phyloP scores from a whole-genome alignment of 371 early-diverging fungal genomes.

The Mucor sp. region DNA sequence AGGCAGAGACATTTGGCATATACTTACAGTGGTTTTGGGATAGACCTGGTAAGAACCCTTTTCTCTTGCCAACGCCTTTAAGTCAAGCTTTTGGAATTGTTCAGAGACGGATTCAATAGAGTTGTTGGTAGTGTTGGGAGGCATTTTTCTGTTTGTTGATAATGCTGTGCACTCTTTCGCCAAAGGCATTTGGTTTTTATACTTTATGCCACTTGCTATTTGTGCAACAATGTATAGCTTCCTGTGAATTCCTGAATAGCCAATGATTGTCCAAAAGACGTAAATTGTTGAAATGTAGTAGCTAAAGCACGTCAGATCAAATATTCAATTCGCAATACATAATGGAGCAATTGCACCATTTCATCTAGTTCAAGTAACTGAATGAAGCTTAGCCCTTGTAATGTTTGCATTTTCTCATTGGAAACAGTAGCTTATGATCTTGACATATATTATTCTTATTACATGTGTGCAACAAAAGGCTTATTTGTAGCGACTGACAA shows the following conservation, averaged over 20 bases:
- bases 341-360: not conserved
- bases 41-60: constrained; percentile 1
- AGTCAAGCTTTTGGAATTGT: constrained; percentile 10
- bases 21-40: constrained; percentile 14
- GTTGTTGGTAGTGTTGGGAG: constrained; percentile 6
- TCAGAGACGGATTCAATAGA: constrained; percentile 3
- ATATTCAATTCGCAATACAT: not conserved
- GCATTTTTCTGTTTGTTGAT: not conserved
- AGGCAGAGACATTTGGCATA: not conserved
- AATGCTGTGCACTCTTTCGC: not conserved
- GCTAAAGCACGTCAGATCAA: constrained; percentile 1
- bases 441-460: too few relatives aligned
- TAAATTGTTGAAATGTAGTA: not conserved
- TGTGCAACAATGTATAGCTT: not conserved
- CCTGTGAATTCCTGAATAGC: not conserved
- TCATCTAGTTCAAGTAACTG: not conserved
- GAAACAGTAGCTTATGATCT: too few relatives aligned
- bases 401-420: not conserved
- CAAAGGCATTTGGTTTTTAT: not conserved
- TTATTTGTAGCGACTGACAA: too few relatives aligned
- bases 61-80: constrained; percentile 12
- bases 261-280: not conserved
- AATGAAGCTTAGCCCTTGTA: not conserved
- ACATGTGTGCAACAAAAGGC: too few relatives aligned
- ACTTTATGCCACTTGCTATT: not conserved